Conservation (phyloP, 768 basidiomycete species). For the Roridomyces roridus region DNA sequence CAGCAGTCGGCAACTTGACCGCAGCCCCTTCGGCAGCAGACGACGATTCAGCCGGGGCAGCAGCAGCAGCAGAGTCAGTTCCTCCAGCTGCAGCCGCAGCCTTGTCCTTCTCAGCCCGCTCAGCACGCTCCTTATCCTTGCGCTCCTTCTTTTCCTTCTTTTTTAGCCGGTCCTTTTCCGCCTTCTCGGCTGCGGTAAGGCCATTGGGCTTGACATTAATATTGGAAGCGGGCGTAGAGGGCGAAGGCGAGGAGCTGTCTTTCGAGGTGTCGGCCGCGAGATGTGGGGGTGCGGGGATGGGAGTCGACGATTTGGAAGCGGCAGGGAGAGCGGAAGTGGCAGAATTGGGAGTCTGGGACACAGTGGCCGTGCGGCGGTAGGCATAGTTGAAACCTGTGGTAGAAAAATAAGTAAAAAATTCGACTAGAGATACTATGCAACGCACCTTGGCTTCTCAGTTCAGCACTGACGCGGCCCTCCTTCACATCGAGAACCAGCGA, state of each 20-base stretch:
- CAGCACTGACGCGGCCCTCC: slow-evolving; percentile 91
- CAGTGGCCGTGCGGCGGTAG: slow-evolving; percentile 78
- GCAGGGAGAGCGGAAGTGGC: slow-evolving; percentile 51
- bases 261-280: slow-evolving; percentile 37
- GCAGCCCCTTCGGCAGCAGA: slow-evolving; percentile 33
- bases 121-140: slow-evolving; percentile 54
- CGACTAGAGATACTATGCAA: slow-evolving; percentile 7
- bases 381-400: slow-evolving; percentile 91
- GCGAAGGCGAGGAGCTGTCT: slow-evolving; percentile 36
- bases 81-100: slow-evolving; percentile 40
- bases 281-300: slow-evolving; percentile 43
- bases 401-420: neutral
- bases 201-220: slow-evolving; percentile 53
- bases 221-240: slow-evolving; percentile 38
- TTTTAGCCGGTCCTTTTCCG: slow-evolving; percentile 68
- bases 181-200: slow-evolving; percentile 48
- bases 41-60: slow-evolving; percentile 25
- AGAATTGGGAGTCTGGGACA: slow-evolving; percentile 64
- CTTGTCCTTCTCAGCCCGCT: slow-evolving; percentile 44
- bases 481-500: slow-evolving; percentile 87
- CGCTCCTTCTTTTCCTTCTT: slow-evolving; percentile 51
- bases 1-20: slow-evolving; percentile 21
- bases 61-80: slow-evolving; percentile 29
- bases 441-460: slow-evolving; percentile 90
- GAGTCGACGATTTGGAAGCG: slow-evolving; percentile 40